Conservation (phyloP, 495 filamentous ascomycete genomes). For the Tuber aestivum region DNA sequence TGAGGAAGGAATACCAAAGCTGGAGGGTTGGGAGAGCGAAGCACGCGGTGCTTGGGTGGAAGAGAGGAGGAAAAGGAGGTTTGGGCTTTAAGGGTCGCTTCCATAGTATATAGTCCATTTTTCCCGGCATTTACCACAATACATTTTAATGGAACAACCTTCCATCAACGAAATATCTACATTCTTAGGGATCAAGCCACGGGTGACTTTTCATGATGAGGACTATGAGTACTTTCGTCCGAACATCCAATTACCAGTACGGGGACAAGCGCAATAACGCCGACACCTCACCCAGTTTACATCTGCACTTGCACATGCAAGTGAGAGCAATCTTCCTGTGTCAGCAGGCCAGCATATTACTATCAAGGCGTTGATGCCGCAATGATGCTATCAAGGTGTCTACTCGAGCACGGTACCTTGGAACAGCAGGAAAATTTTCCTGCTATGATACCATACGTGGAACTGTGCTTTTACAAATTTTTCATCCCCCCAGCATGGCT, state of each 20-base stretch:
- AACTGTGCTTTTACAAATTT: not conserved
- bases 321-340: not conserved
- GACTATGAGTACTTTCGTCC: not conserved
- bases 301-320: not conserved
- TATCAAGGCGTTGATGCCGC: not conserved
- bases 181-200: not conserved
- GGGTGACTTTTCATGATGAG: slow-evolving; percentile 1
- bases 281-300: not conserved
- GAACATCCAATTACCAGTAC: not conserved
- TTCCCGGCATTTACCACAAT: not conserved
- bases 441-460: slow-evolving; percentile 6
- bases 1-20: slow-evolving; percentile 21
- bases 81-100: not conserved
- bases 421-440: not conserved
- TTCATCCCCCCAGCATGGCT: not conserved
- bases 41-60: slow-evolving; percentile 26
- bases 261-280: not conserved
- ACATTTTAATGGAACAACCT: not conserved
- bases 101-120: not conserved
- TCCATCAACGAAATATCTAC: not conserved
- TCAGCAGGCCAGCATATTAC: not conserved
- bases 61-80: slow-evolving; percentile 23
- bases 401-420: no score
- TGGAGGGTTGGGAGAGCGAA: slow-evolving; percentile 32
- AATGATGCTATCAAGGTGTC: not conserved